Evolutionary conservation across 2,329 filamentous ascomycete genomes (phyloP).

Genomic region (Ceratocystis smalleyi): DNA sequence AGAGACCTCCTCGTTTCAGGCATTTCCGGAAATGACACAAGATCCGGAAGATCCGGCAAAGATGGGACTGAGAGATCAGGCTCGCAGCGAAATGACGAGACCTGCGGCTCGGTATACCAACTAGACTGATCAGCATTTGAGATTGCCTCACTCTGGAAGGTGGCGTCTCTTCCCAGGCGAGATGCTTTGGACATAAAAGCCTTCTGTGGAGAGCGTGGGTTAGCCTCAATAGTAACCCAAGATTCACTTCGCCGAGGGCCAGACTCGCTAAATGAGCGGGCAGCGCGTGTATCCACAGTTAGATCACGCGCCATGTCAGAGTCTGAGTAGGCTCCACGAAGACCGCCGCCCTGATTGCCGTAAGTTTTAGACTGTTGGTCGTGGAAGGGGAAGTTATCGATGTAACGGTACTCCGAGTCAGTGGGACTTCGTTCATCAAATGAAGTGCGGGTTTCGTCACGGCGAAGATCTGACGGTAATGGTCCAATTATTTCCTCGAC

Average conservation of each 20-base stretch:
- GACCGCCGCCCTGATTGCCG: background rate
- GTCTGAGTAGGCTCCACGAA: constrained; percentile 10
- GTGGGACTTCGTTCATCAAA: constrained; percentile 8
- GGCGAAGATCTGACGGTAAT: constrained; percentile 10
- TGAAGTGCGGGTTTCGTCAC: constrained; percentile 9
- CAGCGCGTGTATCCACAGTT: background rate
- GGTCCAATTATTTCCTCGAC: constrained; percentile 12
- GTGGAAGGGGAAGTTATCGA: constrained; percentile 12
- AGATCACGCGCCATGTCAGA: constrained; percentile 11
- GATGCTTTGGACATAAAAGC: constrained; percentile 2
- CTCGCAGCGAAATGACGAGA: background rate
- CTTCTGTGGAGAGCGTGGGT: constrained; percentile 9
- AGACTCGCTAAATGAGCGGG: constrained; percentile 3
- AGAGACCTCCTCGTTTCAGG: background rate
- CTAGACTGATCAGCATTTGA: constrained; percentile 9
- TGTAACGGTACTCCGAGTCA: constrained; percentile 13
- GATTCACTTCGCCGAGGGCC: constrained; percentile 13
- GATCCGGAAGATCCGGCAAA: constrained; percentile 11
- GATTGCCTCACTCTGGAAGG: constrained; percentile 2
- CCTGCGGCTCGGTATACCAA: constrained; percentile 14
- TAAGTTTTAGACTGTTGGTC: background rate
- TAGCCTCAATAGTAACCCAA: constrained; percentile 14
- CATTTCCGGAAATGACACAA: constrained; percentile 6
- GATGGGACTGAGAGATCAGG: constrained; percentile 7
- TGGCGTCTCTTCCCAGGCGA: constrained; percentile 5